Base-by-base conservation (phyloP, 108 stramenopile genomes). In the Skeletonema tropicum region DNA sequence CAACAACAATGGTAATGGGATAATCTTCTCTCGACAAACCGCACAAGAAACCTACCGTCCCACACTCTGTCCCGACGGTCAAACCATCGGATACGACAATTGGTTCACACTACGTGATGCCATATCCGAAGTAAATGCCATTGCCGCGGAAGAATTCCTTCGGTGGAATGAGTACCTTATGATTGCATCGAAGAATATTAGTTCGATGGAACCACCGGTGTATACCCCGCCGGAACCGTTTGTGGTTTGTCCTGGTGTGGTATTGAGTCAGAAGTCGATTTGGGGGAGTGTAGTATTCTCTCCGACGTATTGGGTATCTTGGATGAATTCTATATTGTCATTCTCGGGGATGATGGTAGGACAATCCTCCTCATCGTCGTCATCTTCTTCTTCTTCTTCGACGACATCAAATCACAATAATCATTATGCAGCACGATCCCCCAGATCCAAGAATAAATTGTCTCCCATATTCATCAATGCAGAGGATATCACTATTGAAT, bases 381-480 rank as follows among this genome's bases (percentile, higher is more conserved):
- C 4, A 3, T 29, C 57, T 33, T 55, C 66, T n/a, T 35, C 66
- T 13, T 10, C 19, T 35, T 21, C 41, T 19, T 19, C 60, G 15
- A 52, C 57, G 31, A 3, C 36, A 11, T 1, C 38, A 29, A 14
- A 15, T 11, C 32, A 5, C 35, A 15, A 42, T n/a, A 1, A 45
- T 15, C 4, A n/a, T 45, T n/a, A n/a, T 45, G 42, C 42, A 19
- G 17, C 21, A 8, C 19, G 38, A 25, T 45, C 35, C 38, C 72
- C 25, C 39, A 14, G 21, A 32, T 59, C 46, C 39, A 60, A 64
- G 52, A 64, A 67, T 66, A 67, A 74, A 73, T 9, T 57, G 2
- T 64, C 73, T 1, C 74, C 89, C 8, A 87, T 92, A 15, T 91
- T 84, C 76, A 83, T 95, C 60, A 92, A 95, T 81, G 89, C 94